Evolutionary conservation across 495 filamentous ascomycete genomes (phyloP), one percentile per base, ranked within the genome.

Genomic region (Aspergillus panamensis): DNA sequence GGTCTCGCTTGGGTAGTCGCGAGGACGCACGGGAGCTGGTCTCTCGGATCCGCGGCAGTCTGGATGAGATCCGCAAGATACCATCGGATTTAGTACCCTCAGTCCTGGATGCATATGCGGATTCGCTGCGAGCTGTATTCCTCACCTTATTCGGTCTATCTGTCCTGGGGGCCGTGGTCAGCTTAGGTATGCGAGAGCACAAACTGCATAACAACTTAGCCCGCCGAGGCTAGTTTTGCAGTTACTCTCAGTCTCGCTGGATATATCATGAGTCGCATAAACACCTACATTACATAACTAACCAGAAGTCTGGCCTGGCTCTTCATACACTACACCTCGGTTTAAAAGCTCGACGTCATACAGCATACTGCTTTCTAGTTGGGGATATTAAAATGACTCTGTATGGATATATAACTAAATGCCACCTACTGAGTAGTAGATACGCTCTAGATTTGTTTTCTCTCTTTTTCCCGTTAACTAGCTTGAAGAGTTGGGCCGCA

Each of bases 121-220:
- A 82, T 51, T 88, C 89, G 3, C 76, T 96, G 48, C 80, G 83
- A 44, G 86, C 84, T 6, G 89, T 95, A 0, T 96, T 92, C 74
- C 64, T 87, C 37, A 83, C 86, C 0, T 72, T 82, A 20, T 62
- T 96, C 17, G 88, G 77, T 0, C 64, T 95, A 53, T 75, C 76
- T 1, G 62, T 86, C 0, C 48, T 88, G 13, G 88, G 77, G 1
- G 84, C 74, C 6, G 65, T 89, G 42, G 63, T 87, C 8, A 82
- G 80, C 63, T 73, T 86, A 43, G 79, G 82, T 8, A 90, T 96
- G 83, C 86, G 80, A 69, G 87, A 96, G 74, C 85, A 96, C 62
- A 85, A 80, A 51, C 64, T 96, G 63, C 87, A 96, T 68, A 85
- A 74, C 17, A 95, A 81, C 57, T 60, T 95, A 32, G 77, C 86